Percentiles rank a stretch among this genome's conserved stretches.
Evolutionary conservation across 169 alveolate species (phyloP).

Genomic region (Eimeria brunetti): DNA sequence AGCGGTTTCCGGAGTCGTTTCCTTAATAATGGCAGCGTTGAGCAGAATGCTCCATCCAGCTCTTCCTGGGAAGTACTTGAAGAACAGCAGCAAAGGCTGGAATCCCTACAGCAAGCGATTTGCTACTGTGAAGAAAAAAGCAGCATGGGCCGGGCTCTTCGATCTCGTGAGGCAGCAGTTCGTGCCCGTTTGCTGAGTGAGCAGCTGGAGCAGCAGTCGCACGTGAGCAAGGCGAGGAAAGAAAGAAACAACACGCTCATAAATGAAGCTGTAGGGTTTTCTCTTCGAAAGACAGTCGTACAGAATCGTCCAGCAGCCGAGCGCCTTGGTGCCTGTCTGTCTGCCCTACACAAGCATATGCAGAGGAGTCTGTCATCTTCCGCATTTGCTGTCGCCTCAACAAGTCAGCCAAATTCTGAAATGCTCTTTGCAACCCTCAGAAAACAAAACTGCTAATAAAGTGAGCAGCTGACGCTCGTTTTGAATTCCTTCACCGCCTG

Average conservation of each 20-base stretch:
- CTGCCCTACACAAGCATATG: constrained; percentile 63
- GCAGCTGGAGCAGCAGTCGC: constrained; percentile 42
- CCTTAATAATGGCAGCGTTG: neutral
- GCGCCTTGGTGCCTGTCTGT: constrained; percentile 22
- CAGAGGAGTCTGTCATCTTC: constrained; percentile 33
- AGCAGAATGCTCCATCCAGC: neutral
- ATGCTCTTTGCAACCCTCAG: constrained; percentile 24
- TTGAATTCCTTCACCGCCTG: neutral
- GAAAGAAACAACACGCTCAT: constrained; percentile 36
- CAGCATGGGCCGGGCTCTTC: constrained; percentile 63
- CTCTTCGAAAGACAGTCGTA: neutral
- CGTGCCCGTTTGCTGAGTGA: constrained; percentile 54
- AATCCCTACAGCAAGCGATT: constrained; percentile 33
- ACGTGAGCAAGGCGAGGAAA: neutral
- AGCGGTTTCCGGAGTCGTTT: neutral
- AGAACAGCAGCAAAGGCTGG: constrained; percentile 48
- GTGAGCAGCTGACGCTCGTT: neutral
- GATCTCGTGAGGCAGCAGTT: constrained; percentile 63
- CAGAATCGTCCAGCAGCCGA: constrained; percentile 36
- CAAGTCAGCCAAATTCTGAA: constrained; percentile 58
- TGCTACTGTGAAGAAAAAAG: constrained; percentile 53
- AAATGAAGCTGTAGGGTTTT: constrained; percentile 45
- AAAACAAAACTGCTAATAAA: neutral
- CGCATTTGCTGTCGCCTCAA: constrained; percentile 46
- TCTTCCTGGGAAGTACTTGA: constrained; percentile 40